Evolutionary conservation across 2,329 filamentous ascomycete species (phyloP).

Genomic region (Diaporthe citrichinensis): DNA sequence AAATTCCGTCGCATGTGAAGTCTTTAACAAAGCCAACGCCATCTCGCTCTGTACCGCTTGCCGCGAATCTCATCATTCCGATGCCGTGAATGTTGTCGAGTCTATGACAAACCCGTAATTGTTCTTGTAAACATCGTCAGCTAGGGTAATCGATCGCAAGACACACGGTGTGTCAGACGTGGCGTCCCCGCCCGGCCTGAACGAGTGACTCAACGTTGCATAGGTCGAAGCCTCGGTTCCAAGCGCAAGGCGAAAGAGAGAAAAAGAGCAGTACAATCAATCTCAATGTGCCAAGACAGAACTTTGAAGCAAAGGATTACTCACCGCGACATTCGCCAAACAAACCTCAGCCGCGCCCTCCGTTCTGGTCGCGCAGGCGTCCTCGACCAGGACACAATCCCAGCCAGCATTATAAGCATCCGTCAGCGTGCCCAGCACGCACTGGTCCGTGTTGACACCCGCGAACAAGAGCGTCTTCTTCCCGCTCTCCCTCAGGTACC

Average conservation of each 20-base stretch:
- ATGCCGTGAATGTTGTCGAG: constrained; percentile 40
- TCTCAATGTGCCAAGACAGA: too few relatives aligned
- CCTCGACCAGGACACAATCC: constrained; percentile 68
- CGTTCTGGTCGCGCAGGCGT: constrained; percentile 67
- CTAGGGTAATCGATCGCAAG: not conserved
- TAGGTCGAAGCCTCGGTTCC: not conserved
- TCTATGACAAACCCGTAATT: constrained; percentile 45
- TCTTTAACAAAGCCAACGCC: not conserved
- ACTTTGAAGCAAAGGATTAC: constrained; percentile 42
- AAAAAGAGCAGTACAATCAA: not conserved
- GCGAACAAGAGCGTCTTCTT: constrained; percentile 67
- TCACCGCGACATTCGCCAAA: constrained; percentile 53
- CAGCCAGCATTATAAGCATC: constrained; percentile 70
- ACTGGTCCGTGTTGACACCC: constrained; percentile 74
- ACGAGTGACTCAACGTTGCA: not conserved
- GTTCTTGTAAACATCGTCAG: constrained; percentile 38
- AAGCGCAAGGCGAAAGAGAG: not conserved
- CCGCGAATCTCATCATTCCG: constrained; percentile 8
- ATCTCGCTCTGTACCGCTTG: not conserved
- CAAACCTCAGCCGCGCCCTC: constrained; percentile 53
- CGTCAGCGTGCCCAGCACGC: constrained; percentile 68
- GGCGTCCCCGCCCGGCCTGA: not conserved
- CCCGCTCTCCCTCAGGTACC: constrained; percentile 53
- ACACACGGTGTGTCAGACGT: not conserved
- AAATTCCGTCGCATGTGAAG: not conserved